Evolutionary conservation across 2,329 filamentous ascomycete species (phyloP).

Genomic region (Penicillium glabrum): DNA sequence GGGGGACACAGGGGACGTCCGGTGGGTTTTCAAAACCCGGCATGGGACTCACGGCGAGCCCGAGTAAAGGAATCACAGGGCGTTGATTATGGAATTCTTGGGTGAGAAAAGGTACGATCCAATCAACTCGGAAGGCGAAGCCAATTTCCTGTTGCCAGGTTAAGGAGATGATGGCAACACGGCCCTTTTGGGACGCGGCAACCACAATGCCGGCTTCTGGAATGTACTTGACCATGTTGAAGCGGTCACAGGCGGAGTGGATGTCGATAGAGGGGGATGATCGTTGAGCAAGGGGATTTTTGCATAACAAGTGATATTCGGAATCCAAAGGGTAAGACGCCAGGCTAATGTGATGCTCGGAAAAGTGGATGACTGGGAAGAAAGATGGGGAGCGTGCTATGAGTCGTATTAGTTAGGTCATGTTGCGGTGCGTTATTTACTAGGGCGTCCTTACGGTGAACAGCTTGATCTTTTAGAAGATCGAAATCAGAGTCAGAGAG

Average conservation of each 20-base stretch:
- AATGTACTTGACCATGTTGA: conserved; percentile 60
- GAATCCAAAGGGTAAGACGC: conserved; percentile 33
- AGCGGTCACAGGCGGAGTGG: conserved; percentile 45
- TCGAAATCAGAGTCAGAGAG: conserved; percentile 4
- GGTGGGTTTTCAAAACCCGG: conserved; percentile 49
- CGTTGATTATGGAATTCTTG: conserved; percentile 49
- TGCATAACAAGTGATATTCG: conserved; percentile 32
- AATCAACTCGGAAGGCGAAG: conserved; percentile 56
- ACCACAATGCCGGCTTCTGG: conserved; percentile 60
- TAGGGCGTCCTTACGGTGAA: conserved; percentile 16
- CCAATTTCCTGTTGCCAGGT: conserved; percentile 40
- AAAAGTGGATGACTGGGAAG: conserved; percentile 46
- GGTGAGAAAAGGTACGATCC: conserved; percentile 53
- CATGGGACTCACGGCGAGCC: conserved; percentile 58
- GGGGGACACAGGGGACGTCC: conserved; percentile 37
- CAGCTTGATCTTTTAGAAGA: background rate
- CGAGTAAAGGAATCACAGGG: conserved; percentile 50
- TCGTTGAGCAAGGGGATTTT: conserved; percentile 29
- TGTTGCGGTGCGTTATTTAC: background rate
- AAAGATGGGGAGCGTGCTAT: conserved; percentile 23
- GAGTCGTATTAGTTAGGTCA: background rate
- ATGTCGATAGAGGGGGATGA: conserved; percentile 24
- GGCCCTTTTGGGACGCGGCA: conserved; percentile 58
- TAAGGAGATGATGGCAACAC: conserved; percentile 55
- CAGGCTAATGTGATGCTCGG: conserved; percentile 39